Base-by-base conservation (phyloP, 1,284 basidiomycete species). In the Schizopora paradoxa region DNA sequence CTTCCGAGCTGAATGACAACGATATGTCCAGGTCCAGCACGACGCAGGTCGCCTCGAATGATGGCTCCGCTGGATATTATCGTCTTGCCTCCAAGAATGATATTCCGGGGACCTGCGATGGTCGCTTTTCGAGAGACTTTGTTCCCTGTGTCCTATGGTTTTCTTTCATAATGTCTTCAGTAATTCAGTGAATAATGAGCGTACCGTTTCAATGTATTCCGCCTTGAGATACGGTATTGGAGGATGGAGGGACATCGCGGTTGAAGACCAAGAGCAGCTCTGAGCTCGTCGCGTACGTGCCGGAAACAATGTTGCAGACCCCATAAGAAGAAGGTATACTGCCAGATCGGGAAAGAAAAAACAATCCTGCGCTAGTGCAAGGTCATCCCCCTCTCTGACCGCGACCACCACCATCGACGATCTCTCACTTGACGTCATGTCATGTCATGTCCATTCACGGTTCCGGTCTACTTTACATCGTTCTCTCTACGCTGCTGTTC, bases 21-120 rank as follows among this genome's bases (percentile, higher is more conserved):
- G 8, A 91, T 86, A 71, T 91, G 87, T 0, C 90, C 86, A 8
- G 88, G 80, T 1, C 89, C 86, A 4, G 89, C 85, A 38, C 91
- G 72, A 41, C 87, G 73, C 35, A 96, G 69, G 61, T 97, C 93
- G 0, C 93, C 93, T 36, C 93, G 82, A 45, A 97, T 85, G 48
- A 96, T 88, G 10, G 86, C 86, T 46, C 81, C 79, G 42, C 79
- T 86, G 10, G 93, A 86, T 45, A 99, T 95, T 62, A 99, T 91
- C 4, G 91, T 95, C 68, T 98, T 98, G 32, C 95, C 96, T 27
- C 91, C 92, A 2, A 99, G 80, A 50, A 98, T 91, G 61, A 99
- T 99, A 62, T 98, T 97, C 61, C 92, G 86, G 5, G 93, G 91
- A 6, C 96, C 96, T 34, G 86, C 79, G 56, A 99, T 97, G n/a